phyloP scores from a whole-genome alignment of 441 rosid genomes.

The Rhodomyrtus psidioides region DNA sequence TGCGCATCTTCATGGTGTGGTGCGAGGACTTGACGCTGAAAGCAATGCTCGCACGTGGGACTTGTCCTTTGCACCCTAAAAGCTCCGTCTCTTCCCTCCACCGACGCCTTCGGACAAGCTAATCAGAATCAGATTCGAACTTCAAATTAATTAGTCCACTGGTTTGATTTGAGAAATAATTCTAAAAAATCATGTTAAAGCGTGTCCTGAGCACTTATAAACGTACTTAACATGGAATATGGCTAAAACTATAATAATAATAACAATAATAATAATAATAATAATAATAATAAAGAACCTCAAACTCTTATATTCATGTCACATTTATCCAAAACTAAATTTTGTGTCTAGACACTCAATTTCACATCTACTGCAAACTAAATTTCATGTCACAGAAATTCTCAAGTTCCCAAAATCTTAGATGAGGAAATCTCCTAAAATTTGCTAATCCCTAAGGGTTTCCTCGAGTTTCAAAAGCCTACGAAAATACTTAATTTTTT shows the following conservation, averaged over 20 bases:
- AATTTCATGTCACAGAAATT: background rate
- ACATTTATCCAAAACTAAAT: background rate
- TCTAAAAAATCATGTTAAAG: background rate
- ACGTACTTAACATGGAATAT: background rate
- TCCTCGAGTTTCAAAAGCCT: background rate
- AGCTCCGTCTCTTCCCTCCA: background rate
- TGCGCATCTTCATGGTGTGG: background rate
- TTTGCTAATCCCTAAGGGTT: background rate
- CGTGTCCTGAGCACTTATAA: background rate
- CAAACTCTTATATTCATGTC: rapidly evolving
- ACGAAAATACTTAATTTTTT: background rate
- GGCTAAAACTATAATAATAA: background rate
- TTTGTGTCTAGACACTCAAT: rapidly evolving
- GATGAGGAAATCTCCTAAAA: background rate
- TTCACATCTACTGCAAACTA: background rate
- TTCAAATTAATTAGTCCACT: background rate
- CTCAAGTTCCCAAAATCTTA: background rate
- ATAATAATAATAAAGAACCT: too few relatives aligned
- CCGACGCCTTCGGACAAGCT: background rate
- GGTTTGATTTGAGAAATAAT: background rate
- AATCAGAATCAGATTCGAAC: background rate
- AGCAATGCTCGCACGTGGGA: background rate
- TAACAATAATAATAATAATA: background rate
- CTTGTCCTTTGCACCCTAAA: background rate
- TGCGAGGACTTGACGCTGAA: background rate